Evolutionary conservation across 1,139 yeast genomes (phyloP).

Genomic region (Taphrina pruni): DNA sequence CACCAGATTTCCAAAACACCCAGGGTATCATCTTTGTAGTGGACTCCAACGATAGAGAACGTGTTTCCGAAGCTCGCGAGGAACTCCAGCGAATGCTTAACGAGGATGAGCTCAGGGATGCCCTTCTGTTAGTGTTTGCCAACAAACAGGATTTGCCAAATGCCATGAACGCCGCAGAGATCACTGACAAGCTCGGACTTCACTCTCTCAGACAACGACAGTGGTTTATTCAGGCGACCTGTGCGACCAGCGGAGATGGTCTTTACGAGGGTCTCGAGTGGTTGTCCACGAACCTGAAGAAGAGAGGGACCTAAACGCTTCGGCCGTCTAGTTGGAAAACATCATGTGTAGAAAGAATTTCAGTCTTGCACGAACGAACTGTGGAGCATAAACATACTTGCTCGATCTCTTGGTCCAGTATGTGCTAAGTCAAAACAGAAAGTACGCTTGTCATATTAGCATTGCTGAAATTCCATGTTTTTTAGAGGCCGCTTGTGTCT

Average conservation of each 20-base stretch:
- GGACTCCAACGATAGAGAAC: conserved; percentile 91
- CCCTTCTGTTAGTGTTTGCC: conserved; percentile 84
- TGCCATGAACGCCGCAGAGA: conserved; percentile 94
- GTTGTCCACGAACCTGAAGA: conserved; percentile 74
- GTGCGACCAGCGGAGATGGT: conserved; percentile 92
- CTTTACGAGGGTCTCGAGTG: conserved; percentile 93
- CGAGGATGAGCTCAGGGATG: conserved; percentile 92
- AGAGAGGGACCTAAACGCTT: conserved; percentile 26
- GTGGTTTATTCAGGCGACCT: conserved; percentile 93
- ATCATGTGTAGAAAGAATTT: conserved; percentile 11
- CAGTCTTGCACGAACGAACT: conserved; percentile 48
- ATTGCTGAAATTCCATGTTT: conserved; percentile 20
- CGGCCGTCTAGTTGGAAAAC: not conserved
- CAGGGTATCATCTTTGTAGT: conserved; percentile 93
- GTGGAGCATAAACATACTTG: conserved; percentile 13
- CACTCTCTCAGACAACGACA: conserved; percentile 93
- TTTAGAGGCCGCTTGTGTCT: conserved; percentile 12
- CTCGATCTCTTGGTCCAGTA: not conserved
- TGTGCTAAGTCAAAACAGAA: conserved; percentile 1
- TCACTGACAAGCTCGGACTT: conserved; percentile 88
- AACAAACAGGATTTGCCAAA: conserved; percentile 95
- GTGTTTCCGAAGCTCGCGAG: conserved; percentile 91
- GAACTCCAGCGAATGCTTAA: conserved; percentile 92
- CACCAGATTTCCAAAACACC: conserved; percentile 62
- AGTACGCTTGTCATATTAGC: conserved; percentile 20